These are phyloP conservation scores for Tremellales sp. DNA, from an alignment of 1,284 basidiomycete species.

Conservation along the genomic window DNA sequence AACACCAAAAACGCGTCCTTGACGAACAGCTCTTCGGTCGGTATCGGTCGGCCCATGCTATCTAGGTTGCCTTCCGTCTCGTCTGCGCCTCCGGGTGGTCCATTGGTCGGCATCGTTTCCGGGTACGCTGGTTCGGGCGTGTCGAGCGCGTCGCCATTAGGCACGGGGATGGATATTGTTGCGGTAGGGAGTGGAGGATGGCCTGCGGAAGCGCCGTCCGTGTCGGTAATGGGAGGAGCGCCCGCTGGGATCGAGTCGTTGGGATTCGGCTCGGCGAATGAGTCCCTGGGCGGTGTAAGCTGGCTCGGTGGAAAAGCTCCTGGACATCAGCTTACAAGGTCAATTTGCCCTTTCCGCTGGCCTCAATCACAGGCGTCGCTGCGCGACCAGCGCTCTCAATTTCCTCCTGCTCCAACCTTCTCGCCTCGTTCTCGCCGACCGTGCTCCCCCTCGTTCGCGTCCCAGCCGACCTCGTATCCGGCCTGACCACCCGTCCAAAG, in stretches of 20 bases:
- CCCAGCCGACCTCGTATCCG: conserved; percentile 20
- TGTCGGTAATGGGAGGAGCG: conserved; percentile 25
- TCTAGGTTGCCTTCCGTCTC: conserved; percentile 34
- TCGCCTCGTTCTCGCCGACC: conserved; percentile 36
- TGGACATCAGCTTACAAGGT: conserved; percentile 32
- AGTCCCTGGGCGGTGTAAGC: conserved; percentile 18
- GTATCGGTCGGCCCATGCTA: conserved; percentile 39
- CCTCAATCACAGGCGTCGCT: conserved; percentile 10
- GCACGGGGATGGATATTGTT: conserved; percentile 38
- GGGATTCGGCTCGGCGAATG: conserved; percentile 46
- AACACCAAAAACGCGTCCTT: conserved; percentile 97
- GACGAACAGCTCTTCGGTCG: conserved; percentile 70
- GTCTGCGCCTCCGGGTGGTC: conserved; percentile 11
- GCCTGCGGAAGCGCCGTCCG: conserved; percentile 8
- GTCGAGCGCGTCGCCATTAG: conserved; percentile 40
- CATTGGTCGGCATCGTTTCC: not conserved
- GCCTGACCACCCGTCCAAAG: conserved; percentile 62
- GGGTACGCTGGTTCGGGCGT: conserved; percentile 17
- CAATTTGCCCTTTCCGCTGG: conserved; percentile 17
- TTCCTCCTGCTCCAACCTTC: conserved; percentile 14
- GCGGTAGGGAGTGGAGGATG: conserved; percentile 23
- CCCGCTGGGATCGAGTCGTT: conserved; percentile 45
- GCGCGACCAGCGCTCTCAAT: conserved; percentile 6
- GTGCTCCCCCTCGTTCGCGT: conserved; percentile 18
- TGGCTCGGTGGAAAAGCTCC: not conserved